Conservation (phyloP, 495 filamentous ascomycete species). For the Geopyxis carbonaria region DNA sequence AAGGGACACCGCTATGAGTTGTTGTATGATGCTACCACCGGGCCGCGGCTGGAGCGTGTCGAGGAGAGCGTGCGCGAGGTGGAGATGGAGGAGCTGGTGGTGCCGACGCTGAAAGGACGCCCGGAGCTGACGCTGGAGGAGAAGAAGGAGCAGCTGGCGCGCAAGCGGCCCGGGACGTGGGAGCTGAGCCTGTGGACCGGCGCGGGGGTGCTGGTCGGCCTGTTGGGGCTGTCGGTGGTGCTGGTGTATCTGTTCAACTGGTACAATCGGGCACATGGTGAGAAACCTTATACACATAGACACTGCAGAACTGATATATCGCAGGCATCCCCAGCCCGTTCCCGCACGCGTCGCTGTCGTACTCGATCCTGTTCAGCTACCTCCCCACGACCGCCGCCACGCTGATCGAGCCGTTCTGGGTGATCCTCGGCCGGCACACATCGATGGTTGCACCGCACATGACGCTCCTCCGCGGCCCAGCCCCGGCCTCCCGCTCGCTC, state of each 20-base stretch:
- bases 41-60: slow-evolving; percentile 6
- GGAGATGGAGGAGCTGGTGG: background rate
- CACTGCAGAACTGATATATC: too few relatives aligned
- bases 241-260: slow-evolving; percentile 28
- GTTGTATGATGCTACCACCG: slow-evolving; percentile 6
- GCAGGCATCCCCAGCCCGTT: too few relatives aligned
- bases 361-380: too few relatives aligned
- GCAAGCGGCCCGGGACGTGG: background rate
- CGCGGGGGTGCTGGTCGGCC: slow-evolving; percentile 26
- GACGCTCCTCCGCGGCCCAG: slow-evolving; percentile 24
- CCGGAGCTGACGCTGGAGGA: background rate
- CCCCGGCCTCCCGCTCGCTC: slow-evolving; percentile 23
- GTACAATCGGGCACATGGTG: too few relatives aligned
- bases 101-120: slow-evolving; percentile 4
- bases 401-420: slow-evolving; percentile 31
- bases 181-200: background rate
- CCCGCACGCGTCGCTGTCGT: too few relatives aligned
- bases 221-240: slow-evolving; percentile 26
- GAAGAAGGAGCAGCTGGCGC: background rate
- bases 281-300: too few relatives aligned
- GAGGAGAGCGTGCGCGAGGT: background rate
- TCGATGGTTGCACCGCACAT: slow-evolving; percentile 33
- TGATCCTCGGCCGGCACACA: slow-evolving; percentile 29
- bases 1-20: background rate
- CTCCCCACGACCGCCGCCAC: slow-evolving; percentile 32